Conservation (phyloP, 805 yeast species). For the Saccharomycopsis schoenii region DNA sequence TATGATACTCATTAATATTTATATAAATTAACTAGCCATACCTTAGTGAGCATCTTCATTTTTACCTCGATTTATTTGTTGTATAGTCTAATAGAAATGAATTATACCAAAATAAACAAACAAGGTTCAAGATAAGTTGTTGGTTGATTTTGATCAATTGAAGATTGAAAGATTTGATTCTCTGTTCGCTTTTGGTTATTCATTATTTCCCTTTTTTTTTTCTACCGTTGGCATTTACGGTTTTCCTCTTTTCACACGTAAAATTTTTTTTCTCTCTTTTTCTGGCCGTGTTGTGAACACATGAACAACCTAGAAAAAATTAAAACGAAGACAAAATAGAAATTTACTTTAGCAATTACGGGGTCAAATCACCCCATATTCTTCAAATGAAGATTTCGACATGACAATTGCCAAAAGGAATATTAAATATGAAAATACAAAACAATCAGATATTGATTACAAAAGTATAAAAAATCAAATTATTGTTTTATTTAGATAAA, state of each 20-base stretch:
- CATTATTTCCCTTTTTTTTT: background rate
- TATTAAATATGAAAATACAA: background rate
- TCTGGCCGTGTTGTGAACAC: background rate
- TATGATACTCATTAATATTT: background rate
- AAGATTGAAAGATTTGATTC: background rate
- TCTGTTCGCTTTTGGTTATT: background rate
- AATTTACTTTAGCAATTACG: background rate
- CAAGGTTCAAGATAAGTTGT: background rate
- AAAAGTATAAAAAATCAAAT: background rate
- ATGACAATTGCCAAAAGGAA: background rate
- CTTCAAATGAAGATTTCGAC: background rate
- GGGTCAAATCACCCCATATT: background rate
- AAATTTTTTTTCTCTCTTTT: background rate
- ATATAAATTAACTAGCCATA: conserved; percentile 23
- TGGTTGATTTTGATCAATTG: background rate
- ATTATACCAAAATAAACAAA: background rate
- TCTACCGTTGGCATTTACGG: background rate
- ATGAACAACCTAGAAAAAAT: background rate
- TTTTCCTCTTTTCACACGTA: background rate
- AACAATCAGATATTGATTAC: background rate
- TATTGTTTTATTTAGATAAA: background rate
- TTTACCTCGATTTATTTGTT: conserved; percentile 20
- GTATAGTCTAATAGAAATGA: background rate
- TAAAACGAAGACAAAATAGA: background rate
- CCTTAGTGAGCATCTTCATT: conserved; percentile 81